Base-by-base conservation (phyloP, 139 green algal species). In the Chlorella sp. region DNA sequence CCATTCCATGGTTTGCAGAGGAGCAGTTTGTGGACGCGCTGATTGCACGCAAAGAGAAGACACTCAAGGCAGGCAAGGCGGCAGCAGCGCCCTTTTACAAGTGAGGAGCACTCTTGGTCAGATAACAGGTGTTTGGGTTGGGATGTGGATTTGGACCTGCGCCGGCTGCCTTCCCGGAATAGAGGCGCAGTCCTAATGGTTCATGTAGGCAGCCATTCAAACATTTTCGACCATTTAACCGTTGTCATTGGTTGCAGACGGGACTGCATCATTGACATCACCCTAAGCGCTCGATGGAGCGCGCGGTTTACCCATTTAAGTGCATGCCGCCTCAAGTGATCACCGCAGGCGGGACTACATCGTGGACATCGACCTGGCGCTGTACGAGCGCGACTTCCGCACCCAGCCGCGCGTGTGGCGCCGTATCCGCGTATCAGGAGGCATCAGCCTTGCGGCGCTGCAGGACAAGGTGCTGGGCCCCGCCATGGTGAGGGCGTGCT, bases 341-440 rank as follows among this genome's bases (percentile, higher is more conserved):
- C n/a, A n/a, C n/a, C 40, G 40, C 69, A 76, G 69, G 69, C 69
- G 69, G 4, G 69, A 76, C 69, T 76, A 34, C 24, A 34, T 76
- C 22, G 6, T 77, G 1, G 72, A 77, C 41, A 22, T 77, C 26
- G 72, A 77, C 24, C 26, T 77, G 72, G 72, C 72, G 1, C 11
- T 7, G 14, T 41, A 7, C 0, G 72, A 38, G 8, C 24, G 30
- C 4, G 26, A 54, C 43, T 22, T 36, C 26, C n/a, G 16, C 14
- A 36, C 54, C 11, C 34, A 34, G 0, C 72, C 72, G 5, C 72
- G 72, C 41, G 41, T 77, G 40, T 77, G 72, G 72, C 72, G 72
- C 72, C 72, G 72, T 41, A 14, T 77, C 38, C 72, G 72, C 41
- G 43, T 77, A 19, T 58, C 41, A 26, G 72, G 72, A 2, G 72